These are phyloP conservation scores for Talaromyces marneffei DNA, from an alignment of 2,329 filamentous ascomycete species.

Conservation along the genomic window DNA sequence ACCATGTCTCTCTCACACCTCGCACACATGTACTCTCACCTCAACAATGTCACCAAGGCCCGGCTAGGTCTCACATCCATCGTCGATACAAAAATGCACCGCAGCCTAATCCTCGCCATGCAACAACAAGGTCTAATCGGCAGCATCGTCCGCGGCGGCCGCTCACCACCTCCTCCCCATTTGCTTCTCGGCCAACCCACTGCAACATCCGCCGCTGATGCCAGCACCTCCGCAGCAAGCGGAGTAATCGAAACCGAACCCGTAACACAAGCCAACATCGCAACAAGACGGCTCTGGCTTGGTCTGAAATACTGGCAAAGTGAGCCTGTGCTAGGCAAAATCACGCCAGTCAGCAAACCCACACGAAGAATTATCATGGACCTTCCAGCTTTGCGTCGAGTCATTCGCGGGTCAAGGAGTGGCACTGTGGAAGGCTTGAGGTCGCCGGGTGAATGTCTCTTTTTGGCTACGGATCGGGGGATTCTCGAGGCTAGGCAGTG, in stretches of 20 bases:
- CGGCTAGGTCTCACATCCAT: slow-evolving; percentile 79
- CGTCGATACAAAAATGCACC: slow-evolving; percentile 72
- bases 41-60: slow-evolving; percentile 83
- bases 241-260: slow-evolving; percentile 39
- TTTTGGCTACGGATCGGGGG: slow-evolving; percentile 69
- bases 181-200: slow-evolving; percentile 49
- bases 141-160: slow-evolving; percentile 68
- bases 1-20: slow-evolving; percentile 70
- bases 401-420: slow-evolving; percentile 63
- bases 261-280: slow-evolving; percentile 65
- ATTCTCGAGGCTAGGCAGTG: slow-evolving; percentile 79
- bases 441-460: slow-evolving; percentile 74
- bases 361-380: slow-evolving; percentile 65
- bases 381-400: slow-evolving; percentile 54
- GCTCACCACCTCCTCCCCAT: slow-evolving; percentile 49
- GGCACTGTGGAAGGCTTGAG: slow-evolving; percentile 66
- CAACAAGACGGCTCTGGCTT: slow-evolving; percentile 73
- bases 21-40: slow-evolving; percentile 77
- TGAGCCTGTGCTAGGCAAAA: slow-evolving; percentile 66
- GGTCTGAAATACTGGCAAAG: slow-evolving; percentile 87
- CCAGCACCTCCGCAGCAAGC: slow-evolving; percentile 15
- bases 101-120: slow-evolving; percentile 66
- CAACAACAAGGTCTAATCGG: slow-evolving; percentile 79
- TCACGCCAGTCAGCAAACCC: slow-evolving; percentile 65
- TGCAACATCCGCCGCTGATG: slow-evolving; percentile 17